These are phyloP conservation scores for Plasmodium chabaudi DNA, from an alignment of 169 alveolate genomes.

Conservation along the genomic window DNA sequence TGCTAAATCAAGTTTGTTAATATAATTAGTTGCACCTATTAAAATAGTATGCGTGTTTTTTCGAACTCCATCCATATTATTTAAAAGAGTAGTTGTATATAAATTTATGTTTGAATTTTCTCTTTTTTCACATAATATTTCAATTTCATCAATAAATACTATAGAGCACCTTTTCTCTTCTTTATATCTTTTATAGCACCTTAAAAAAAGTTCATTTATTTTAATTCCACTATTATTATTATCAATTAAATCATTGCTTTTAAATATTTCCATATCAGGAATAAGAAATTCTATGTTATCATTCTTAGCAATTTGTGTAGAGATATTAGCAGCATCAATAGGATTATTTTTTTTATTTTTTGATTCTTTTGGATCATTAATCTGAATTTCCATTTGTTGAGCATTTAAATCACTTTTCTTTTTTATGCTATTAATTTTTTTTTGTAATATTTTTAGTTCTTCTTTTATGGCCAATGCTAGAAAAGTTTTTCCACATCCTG, in stretches of 20 bases:
- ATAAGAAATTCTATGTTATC: slow-evolving; percentile 7
- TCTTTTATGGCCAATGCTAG: slow-evolving; percentile 77
- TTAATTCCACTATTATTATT: slow-evolving; percentile 46
- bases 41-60: slow-evolving; percentile 81
- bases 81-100: slow-evolving; percentile 47
- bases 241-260: slow-evolving; percentile 64
- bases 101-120: slow-evolving; percentile 49
- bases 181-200: slow-evolving; percentile 62
- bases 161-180: slow-evolving; percentile 73
- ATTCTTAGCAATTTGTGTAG: not conserved
- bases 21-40: slow-evolving; percentile 95
- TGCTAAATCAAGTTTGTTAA: slow-evolving; percentile 93
- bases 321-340: not conserved
- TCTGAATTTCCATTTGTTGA: not conserved
- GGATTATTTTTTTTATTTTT: not conserved
- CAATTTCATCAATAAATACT: slow-evolving; percentile 87
- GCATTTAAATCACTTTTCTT: not conserved
- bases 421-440: slow-evolving; percentile 18
- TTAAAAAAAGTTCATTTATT: slow-evolving; percentile 48
- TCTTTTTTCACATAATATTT: slow-evolving; percentile 81
- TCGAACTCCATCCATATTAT: slow-evolving; percentile 69
- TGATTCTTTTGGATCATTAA: not conserved
- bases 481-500: slow-evolving; percentile 84
- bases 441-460: slow-evolving; percentile 69
- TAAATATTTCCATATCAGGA: slow-evolving; percentile 64